phyloP scores from a whole-genome alignment of 768 basidiomycete species.

The Tulasnella sp. region DNA sequence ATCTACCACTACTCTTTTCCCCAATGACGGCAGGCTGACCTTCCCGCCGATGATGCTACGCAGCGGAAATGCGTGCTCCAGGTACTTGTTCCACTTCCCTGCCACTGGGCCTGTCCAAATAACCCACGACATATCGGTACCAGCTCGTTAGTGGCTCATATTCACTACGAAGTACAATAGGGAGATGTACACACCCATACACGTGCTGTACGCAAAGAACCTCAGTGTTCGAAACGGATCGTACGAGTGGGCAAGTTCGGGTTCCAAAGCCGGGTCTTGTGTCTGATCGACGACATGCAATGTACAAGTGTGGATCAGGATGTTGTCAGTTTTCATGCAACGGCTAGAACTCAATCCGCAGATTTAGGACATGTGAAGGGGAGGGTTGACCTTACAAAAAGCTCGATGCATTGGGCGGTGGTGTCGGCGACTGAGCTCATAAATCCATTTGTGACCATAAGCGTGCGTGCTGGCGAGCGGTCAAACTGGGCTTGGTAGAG shows the following conservation, averaged over 20 bases:
- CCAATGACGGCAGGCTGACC: constrained; percentile 53
- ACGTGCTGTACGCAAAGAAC: constrained; percentile 77
- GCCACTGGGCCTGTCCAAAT: constrained; percentile 54
- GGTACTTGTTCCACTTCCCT: constrained; percentile 79
- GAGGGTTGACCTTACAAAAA: no score
- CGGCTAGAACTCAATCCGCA: background rate
- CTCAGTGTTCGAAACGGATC: constrained; percentile 66
- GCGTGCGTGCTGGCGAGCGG: background rate
- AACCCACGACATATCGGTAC: background rate
- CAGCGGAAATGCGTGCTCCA: constrained; percentile 72
- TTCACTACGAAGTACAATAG: background rate
- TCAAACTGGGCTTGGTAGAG: background rate
- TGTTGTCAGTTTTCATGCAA: background rate
- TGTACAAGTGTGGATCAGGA: background rate
- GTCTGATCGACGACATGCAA: background rate
- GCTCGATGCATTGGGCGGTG: no score
- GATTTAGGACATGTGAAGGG: no score
- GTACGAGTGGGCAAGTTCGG: constrained; percentile 32
- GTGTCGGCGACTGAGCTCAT: no score
- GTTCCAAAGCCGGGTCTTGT: background rate
- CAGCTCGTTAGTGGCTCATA: background rate
- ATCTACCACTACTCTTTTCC: constrained; percentile 72
- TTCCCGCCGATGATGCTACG: constrained; percentile 33
- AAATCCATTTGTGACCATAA: background rate
- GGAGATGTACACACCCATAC: constrained; percentile 48